These are phyloP conservation scores for Talinum fruticosum DNA, from an alignment of 148 eudicot genomes.

Conservation along the genomic window DNA sequence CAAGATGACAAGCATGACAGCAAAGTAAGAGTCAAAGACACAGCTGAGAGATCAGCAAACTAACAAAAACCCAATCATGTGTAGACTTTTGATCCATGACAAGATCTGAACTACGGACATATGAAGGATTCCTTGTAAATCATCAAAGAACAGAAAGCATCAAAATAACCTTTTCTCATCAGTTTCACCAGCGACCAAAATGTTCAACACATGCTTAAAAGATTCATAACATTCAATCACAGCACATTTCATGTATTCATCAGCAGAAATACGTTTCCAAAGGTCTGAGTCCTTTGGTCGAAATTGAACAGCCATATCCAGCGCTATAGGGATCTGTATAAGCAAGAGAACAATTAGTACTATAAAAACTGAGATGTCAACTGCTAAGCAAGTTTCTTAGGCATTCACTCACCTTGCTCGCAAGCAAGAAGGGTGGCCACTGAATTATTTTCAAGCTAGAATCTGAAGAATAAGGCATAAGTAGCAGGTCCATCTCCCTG, in stretches of 20 bases:
- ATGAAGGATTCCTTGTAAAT: not conserved
- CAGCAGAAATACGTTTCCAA: constrained; percentile 71
- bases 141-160: not conserved
- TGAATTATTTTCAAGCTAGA: constrained; percentile 74
- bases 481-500: constrained; percentile 95
- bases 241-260: constrained; percentile 79
- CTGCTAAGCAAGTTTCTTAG: not conserved
- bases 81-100: not conserved
- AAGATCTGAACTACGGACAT: not conserved
- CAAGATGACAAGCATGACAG: not conserved
- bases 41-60: constrained; percentile 2
- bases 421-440: constrained; percentile 95
- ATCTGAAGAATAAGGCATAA: constrained; percentile 89
- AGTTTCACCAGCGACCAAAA: constrained; percentile 58
- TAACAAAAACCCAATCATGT: not conserved
- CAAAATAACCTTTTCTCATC: constrained; percentile 69
- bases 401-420: constrained; percentile 57
- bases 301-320: constrained; percentile 77
- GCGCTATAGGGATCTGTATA: constrained; percentile 71
- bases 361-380: constrained; percentile 7
- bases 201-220: constrained; percentile 54
- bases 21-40: not conserved
- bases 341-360: constrained; percentile 7
- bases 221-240: constrained; percentile 80
- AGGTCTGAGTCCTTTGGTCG: constrained; percentile 67